These are phyloP conservation scores for Fragaria vesca DNA, from an alignment of 306 rosid genomes.

Conservation along the genomic window DNA sequence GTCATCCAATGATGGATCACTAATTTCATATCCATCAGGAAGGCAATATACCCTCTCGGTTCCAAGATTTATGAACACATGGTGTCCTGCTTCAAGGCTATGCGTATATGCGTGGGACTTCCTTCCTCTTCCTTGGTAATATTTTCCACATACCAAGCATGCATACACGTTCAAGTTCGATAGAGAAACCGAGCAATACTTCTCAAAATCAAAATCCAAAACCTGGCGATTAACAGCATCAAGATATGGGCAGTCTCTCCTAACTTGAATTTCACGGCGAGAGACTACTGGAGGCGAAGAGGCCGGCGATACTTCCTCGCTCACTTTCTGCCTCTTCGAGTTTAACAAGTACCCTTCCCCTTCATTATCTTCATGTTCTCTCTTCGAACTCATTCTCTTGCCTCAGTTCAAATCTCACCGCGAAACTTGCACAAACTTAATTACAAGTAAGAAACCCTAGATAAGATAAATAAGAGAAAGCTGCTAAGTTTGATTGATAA, in stretches of 20 bases:
- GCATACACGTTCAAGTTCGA: slow-evolving; percentile 94
- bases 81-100: slow-evolving; percentile 97
- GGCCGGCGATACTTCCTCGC: slow-evolving; percentile 9
- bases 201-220: slow-evolving; percentile 97
- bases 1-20: slow-evolving; percentile 91
- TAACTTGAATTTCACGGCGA: slow-evolving; percentile 70
- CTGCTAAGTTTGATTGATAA: no score
- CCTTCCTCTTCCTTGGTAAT: slow-evolving; percentile 95
- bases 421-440: no score
- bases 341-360: slow-evolving; percentile 23
- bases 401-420: background rate
- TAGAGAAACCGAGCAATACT: slow-evolving; percentile 84
- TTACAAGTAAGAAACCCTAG: no score
- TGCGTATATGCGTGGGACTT: slow-evolving; percentile 96
- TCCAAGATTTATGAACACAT: slow-evolving; percentile 84
- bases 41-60: slow-evolving; percentile 97
- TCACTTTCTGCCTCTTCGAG: slow-evolving; percentile 31
- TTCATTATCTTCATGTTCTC: slow-evolving; percentile 20
- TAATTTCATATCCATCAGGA: slow-evolving; percentile 96
- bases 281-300: slow-evolving; percentile 18
- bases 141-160: slow-evolving; percentile 93
- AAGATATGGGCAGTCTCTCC: slow-evolving; percentile 96
- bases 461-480: no score
- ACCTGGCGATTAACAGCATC: slow-evolving; percentile 99
- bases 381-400: slow-evolving; percentile 35